A percentile compares a stretch with the other conserved stretches of the same genome.
These are phyloP conservation scores for Apophysomyces ossiformis DNA, from an alignment of 371 early-diverging fungal genomes.

Conservation along the genomic window DNA sequence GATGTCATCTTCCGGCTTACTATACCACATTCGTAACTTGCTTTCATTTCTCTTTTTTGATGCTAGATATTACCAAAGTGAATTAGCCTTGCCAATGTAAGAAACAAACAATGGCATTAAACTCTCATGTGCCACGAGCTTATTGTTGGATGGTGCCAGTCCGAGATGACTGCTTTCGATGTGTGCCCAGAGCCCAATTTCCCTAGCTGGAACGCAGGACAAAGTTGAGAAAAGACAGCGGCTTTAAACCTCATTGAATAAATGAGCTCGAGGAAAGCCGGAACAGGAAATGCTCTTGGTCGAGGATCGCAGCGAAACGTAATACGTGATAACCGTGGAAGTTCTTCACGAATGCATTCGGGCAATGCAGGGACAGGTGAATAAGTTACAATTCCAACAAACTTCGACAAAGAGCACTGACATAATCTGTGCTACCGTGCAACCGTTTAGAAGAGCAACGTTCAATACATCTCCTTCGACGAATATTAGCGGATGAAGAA, in stretches of 20 bases:
- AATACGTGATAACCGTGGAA: not conserved
- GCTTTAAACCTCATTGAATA: slow-evolving; percentile 2
- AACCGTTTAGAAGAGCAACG: slow-evolving; percentile 23
- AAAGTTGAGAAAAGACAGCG: not conserved
- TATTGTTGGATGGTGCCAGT: too few species aligned
- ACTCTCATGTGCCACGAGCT: too few species aligned
- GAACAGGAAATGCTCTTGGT: slow-evolving; percentile 1
- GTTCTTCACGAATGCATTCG: not conserved
- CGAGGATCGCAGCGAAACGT: slow-evolving; percentile 7
- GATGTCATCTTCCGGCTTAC: too few species aligned
- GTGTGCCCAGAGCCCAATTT: not conserved
- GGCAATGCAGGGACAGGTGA: slow-evolving; percentile 1
- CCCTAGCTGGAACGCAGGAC: too few species aligned
- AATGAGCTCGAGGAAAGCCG: slow-evolving; percentile 12
- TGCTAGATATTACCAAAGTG: too few species aligned
- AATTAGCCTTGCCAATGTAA: too few species aligned
- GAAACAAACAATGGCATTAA: too few species aligned
- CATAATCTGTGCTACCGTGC: not conserved
- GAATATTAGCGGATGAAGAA: slow-evolving; percentile 38
- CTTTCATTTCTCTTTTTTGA: too few species aligned
- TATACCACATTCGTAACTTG: too few species aligned
- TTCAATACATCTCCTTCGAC: slow-evolving; percentile 30
- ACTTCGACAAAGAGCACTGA: not conserved
- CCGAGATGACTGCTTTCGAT: too few species aligned
- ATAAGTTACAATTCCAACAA: not conserved